phyloP scores from a whole-genome alignment of 192 early-diverging fungal species.

The Coemansia nantahalensis region DNA sequence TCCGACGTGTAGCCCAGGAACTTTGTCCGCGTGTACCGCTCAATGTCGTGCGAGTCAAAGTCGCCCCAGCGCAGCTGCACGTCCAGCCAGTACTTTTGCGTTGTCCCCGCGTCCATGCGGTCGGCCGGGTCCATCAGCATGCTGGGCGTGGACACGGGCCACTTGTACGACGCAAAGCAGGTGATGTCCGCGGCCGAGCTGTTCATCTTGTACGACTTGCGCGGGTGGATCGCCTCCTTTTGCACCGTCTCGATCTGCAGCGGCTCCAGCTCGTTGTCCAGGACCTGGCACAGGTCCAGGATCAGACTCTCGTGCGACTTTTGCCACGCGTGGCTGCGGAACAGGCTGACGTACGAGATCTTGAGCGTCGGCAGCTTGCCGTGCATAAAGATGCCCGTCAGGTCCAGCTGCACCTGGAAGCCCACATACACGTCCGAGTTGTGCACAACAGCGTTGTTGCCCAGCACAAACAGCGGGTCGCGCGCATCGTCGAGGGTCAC shows the following conservation, averaged over 20 bases:
- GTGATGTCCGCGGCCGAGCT: conserved; percentile 89
- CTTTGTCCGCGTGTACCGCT: conserved; percentile 97
- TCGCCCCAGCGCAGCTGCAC: conserved; percentile 98
- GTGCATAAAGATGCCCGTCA: conserved; percentile 99
- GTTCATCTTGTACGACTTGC: conserved; percentile 99
- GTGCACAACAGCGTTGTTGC: conserved; percentile 43
- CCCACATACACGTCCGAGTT: conserved; percentile 97
- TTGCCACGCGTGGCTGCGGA: conserved; percentile 99
- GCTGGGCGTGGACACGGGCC: conserved; percentile 95
- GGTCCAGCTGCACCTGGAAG: conserved; percentile 99
- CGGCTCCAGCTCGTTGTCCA: conserved; percentile 96
- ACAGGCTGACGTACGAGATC: conserved; percentile 98
- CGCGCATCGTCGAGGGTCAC: conserved; percentile 15
- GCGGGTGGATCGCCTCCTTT: conserved; percentile 98
- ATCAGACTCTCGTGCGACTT: conserved; percentile 90
- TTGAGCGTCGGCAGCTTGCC: conserved; percentile 99
- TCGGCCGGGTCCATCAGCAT: conserved; percentile 91
- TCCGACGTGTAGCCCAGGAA: conserved; percentile 98
- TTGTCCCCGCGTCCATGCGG: conserved; percentile 94
- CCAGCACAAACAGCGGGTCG: conserved; percentile 53
- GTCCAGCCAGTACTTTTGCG: conserved; percentile 98
- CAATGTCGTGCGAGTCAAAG: conserved; percentile 98
- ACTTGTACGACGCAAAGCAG: conserved; percentile 96
- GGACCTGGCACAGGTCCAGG: conserved; percentile 86
- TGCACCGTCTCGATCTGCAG: conserved; percentile 98